Conservation (phyloP, 768 basidiomycete species). For the Xerocomellus intermedius region DNA sequence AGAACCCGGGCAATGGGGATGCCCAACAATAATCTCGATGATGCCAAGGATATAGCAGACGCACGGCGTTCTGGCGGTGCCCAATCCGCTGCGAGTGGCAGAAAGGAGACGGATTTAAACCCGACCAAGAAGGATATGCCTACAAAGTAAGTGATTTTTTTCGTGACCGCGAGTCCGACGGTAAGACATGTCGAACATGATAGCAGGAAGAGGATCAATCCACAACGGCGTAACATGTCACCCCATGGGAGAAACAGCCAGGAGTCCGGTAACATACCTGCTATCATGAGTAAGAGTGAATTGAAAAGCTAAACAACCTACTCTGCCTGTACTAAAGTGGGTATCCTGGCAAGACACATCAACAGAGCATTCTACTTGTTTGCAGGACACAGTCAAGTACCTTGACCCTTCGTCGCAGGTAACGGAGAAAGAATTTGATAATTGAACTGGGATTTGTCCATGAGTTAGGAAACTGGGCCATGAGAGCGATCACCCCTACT, state of each 20-base stretch:
- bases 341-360: conserved; percentile 41
- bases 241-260: conserved; percentile 76
- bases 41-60: conserved; percentile 68
- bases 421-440: conserved; percentile 38
- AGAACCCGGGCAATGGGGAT: conserved; percentile 71
- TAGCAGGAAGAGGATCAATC: conserved; percentile 63
- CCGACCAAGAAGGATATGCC: conserved; percentile 68
- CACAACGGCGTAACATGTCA: conserved; percentile 73
- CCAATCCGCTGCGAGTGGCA: conserved; percentile 76
- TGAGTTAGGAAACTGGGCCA: background rate
- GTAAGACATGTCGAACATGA: conserved; percentile 53
- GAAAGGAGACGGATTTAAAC: conserved; percentile 57
- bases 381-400: conserved; percentile 6
- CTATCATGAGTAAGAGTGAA: background rate
- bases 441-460: conserved; percentile 17
- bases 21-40: conserved; percentile 66
- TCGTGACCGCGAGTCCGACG: conserved; percentile 68
- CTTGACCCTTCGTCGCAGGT: conserved; percentile 33
- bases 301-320: conserved; percentile 24
- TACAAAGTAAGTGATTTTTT: conserved; percentile 52
- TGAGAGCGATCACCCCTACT: conserved; percentile 40
- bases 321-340: conserved; percentile 66
- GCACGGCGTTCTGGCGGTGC: conserved; percentile 71
- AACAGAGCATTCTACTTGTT: background rate
- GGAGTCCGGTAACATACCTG: conserved; percentile 67